Base-by-base conservation (phyloP, 2,329 filamentous ascomycete genomes). In the Stemphylium lycopersici region DNA sequence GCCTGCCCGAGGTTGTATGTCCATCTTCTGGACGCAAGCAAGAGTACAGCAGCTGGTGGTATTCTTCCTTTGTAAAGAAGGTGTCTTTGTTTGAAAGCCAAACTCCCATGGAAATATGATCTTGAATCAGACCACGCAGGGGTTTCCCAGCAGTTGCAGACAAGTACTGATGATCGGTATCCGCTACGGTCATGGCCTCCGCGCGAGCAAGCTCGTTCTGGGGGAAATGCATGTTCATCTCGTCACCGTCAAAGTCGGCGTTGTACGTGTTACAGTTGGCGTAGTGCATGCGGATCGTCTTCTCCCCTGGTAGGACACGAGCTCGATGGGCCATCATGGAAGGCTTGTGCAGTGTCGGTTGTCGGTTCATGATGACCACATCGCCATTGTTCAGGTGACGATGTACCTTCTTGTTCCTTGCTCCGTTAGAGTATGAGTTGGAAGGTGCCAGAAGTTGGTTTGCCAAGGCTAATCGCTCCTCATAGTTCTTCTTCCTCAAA, bases 191-290 rank as follows among this genome's bases (percentile, higher is more conserved):
- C 63, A 96, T 84, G 2, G 95, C 95, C 78, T 99, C 95, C 2
- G 93, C 90, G 65, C 95, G 85, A 13, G 95, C 95, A 61, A 98
- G 83, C 73, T 98, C 96, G 65, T 96, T 98, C 68, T 99, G 95
- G 1, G 95, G 95, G 70, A 99, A 98, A 77, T 99, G 95, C 93
- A 99, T 96, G 76, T 99, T 99, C 95, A 99, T 99, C 77, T 99
- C 95, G 73, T 99, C 95, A 75, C 95, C 95, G 70, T 99, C 96
- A 71, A 99, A 99, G 82, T 99, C 95, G 29, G 95, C 95, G 68
- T 99, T 99, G 82, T 99, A 99, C 0, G 95, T 97, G 71, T 99
- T 99, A 76, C 95, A 98, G 75, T 99, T 99, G 68, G 95, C 93
- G 78, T 99, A 99, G 80, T 99, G 95, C 93, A 99, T 98, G 63